Base-by-base conservation (phyloP, 768 basidiomycete species). In the Boletus speciosus region DNA sequence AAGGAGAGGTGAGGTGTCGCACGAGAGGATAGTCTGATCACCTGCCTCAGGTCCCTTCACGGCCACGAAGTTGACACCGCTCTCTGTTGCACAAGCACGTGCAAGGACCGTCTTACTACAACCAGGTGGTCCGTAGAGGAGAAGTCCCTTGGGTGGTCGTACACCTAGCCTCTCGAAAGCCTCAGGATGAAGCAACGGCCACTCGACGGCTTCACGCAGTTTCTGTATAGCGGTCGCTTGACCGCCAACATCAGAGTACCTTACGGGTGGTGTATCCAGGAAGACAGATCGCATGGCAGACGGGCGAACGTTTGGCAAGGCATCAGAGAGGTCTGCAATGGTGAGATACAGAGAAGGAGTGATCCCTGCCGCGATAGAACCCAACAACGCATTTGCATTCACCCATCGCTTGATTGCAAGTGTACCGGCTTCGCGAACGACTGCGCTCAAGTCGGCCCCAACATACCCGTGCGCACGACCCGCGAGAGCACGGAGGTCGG, bases 81-180 rank as follows among this genome's bases (percentile, higher is more conserved):
- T 91, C 71, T 97, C 95, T 29, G 85, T 90, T 15, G 95, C 95
- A 67, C 93, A 86, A 3, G 96, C 95, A 53, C 92, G 84, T 2
- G 91, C 96, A 15, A 93, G 82, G 39, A 98, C 77, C 2, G 96
- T 98, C 73, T 98, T 98, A 62, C 92, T 93, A 64, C 95, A 97
- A n/a, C 95, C 95, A 5, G 95, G 96, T 4, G 95, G 95, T 5
- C 95, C 95, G 70, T 95, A 99, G 15, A 98, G 74, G 42, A 99
- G 72, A 6, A 98, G 82, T 1, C 96, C 96, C 62, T 90, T 86
- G 0, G 96, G 93, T 4, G 96, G 88, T 44, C 79, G 79, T 11
- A 95, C 90, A 1, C 96, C 96, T 1, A 99, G 76, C 23, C 95
- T 79, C 62, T 80, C 80, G 68, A 99, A 98, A 14, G 89, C 83